Evolutionary conservation across 192 early-diverging fungal species (phyloP).

Genomic region (Backusella westeae): DNA sequence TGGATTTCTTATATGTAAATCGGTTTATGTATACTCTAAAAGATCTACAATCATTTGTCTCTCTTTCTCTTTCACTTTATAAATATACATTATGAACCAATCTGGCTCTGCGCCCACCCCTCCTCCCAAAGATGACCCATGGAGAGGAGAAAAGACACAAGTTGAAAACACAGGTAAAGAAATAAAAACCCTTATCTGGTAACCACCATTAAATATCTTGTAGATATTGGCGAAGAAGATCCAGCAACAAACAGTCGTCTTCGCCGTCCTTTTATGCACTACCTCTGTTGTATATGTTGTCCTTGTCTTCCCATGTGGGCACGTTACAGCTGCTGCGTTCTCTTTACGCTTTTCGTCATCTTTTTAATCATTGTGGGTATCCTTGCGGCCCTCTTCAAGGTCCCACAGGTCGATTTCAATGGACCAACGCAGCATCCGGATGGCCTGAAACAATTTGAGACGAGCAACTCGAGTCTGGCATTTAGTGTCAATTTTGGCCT

Average conservation of each 20-base stretch:
- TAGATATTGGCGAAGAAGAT: background rate
- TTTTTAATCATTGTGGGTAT: conserved; percentile 21
- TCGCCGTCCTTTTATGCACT: background rate
- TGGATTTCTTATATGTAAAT: background rate
- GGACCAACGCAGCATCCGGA: conserved; percentile 16
- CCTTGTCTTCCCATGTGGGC: conserved; percentile 27
- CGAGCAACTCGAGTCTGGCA: background rate
- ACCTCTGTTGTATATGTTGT: conserved; percentile 27
- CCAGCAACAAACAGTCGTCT: background rate
- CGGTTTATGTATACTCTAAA: background rate
- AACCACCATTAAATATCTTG: background rate
- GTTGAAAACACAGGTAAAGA: background rate
- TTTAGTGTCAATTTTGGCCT: conserved; percentile 25
- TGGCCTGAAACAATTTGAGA: conserved; percentile 6
- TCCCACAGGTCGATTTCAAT: conserved; percentile 27
- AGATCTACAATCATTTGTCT: background rate
- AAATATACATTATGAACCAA: background rate
- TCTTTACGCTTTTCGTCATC: conserved; percentile 13
- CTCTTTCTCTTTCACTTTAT: background rate
- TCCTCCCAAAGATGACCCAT: background rate
- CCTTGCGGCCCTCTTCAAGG: conserved; percentile 31
- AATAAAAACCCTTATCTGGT: too few species aligned
- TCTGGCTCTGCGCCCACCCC: background rate
- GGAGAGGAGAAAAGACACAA: background rate
- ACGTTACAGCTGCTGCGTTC: conserved; percentile 13